Evolutionary conservation across 768 basidiomycete genomes (phyloP).

Genomic region (Lactarius quietus): DNA sequence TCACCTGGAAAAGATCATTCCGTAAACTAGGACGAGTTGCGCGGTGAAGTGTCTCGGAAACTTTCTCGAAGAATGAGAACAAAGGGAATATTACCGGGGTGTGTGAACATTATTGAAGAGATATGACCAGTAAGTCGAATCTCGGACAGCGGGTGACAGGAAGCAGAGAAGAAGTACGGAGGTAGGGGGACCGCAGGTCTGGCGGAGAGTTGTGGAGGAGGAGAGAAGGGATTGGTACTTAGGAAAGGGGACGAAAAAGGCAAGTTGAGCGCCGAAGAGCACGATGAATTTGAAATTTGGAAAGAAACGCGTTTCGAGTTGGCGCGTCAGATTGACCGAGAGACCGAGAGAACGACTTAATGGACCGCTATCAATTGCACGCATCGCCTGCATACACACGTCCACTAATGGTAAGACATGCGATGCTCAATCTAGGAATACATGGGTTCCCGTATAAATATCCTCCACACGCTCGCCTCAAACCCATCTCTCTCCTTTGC

Average conservation of each 20-base stretch:
- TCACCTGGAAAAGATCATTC: neutral
- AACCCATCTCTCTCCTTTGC: neutral
- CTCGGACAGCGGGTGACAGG: constrained; percentile 4
- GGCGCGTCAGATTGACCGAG: neutral
- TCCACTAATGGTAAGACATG: neutral
- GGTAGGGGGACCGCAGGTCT: neutral
- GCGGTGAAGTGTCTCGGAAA: neutral
- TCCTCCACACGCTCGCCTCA: neutral
- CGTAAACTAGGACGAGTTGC: neutral
- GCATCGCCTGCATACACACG: neutral
- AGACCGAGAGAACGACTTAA: neutral
- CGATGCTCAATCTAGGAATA: constrained; percentile 15
- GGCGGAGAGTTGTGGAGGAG: constrained; percentile 2
- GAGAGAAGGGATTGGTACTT: neutral
- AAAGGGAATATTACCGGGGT: neutral
- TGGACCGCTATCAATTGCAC: neutral
- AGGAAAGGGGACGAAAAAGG: constrained; percentile 7
- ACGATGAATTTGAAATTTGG: constrained; percentile 14
- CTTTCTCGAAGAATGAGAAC: neutral
- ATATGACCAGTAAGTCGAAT: neutral
- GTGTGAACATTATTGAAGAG: neutral
- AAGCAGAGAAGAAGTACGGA: constrained; percentile 13
- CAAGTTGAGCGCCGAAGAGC: neutral
- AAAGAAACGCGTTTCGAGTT: constrained; percentile 7
- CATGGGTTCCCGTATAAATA: constrained; percentile 22